Percentiles rank a stretch among this genome's conserved stretches.
phyloP scores from a whole-genome alignment of 768 basidiomycete genomes.

The Boletellus ananiceps region DNA sequence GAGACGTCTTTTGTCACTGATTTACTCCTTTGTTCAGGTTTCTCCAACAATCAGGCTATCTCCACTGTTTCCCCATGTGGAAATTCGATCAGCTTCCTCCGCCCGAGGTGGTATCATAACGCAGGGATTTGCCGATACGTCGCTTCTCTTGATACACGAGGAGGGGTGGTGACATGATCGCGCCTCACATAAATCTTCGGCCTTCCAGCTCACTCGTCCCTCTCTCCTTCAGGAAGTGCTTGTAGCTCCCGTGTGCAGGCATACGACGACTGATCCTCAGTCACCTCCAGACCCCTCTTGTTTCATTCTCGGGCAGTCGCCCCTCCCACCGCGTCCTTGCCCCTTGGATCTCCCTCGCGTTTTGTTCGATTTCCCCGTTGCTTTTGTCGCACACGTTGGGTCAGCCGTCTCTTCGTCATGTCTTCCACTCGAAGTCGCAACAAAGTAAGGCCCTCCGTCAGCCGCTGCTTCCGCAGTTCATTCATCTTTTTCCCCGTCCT shows the following conservation, averaged over 20 bases:
- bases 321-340: not conserved
- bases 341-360: not conserved
- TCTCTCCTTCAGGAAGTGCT: slow-evolving; percentile 5
- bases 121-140: slow-evolving; percentile 20
- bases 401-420: slow-evolving; percentile 9
- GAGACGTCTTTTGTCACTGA: not conserved
- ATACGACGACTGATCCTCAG: slow-evolving; percentile 18
- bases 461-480: not conserved
- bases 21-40: not conserved
- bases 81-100: not conserved
- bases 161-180: slow-evolving; percentile 9
- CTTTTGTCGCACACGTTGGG: not conserved
- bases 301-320: not conserved
- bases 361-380: not conserved
- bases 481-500: not conserved
- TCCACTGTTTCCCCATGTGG: slow-evolving; percentile 3
- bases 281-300: not conserved
- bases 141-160: slow-evolving; percentile 27
- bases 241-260: slow-evolving; percentile 21
- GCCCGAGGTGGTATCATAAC: slow-evolving; percentile 14
- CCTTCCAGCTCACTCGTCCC: slow-evolving; percentile 1
- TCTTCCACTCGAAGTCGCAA: slow-evolving; percentile 15
- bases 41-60: not conserved
- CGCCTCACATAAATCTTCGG: slow-evolving; percentile 22
- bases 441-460: slow-evolving; percentile 16